Evolutionary conservation across 2,329 filamentous ascomycete genomes (phyloP), one percentile per base, ranked within the genome.

Genomic region (Dryadomyces sulphureus): DNA sequence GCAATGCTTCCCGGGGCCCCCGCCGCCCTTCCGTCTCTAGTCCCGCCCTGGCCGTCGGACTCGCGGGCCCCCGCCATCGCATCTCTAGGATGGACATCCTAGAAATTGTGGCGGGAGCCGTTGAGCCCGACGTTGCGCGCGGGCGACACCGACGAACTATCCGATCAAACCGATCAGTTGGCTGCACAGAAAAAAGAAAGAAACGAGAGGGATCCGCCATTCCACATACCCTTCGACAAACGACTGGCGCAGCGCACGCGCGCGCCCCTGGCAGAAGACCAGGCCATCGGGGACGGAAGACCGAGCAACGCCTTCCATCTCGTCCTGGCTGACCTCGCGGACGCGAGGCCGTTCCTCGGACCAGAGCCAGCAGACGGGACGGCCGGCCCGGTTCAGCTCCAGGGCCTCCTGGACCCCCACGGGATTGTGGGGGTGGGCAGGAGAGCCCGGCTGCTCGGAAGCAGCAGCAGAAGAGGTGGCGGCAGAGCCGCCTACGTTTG

Each of bases 21-120:
- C n/a, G n/a, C n/a, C n/a, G n/a, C n/a, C n/a, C n/a, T n/a, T n/a
- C n/a, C n/a, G n/a, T n/a, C n/a, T n/a, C n/a, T n/a, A n/a, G n/a
- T n/a, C n/a, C n/a, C n/a, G n/a, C n/a, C n/a, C n/a, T n/a, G n/a
- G n/a, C n/a, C n/a, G n/a, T n/a, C n/a, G n/a, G n/a, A n/a, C n/a
- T n/a, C n/a, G n/a, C n/a, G n/a, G n/a, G n/a, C n/a, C n/a, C n/a
- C n/a, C n/a, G n/a, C n/a, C n/a, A n/a, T n/a, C n/a, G n/a, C n/a
- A n/a, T n/a, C n/a, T n/a, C n/a, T n/a, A n/a, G n/a, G n/a, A n/a
- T n/a, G n/a, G 27, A 9, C 11, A 12, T 38, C 22, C 30, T 42
- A 43, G 11, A 27, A 6, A 21, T 41, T 41, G 35, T 51, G 47
- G 11, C 50, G 50, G 12, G 50, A 52, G 8, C 45, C 50, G 7